Base-by-base conservation (phyloP, 495 filamentous ascomycete species). In the Elaphomyces granulatus region DNA sequence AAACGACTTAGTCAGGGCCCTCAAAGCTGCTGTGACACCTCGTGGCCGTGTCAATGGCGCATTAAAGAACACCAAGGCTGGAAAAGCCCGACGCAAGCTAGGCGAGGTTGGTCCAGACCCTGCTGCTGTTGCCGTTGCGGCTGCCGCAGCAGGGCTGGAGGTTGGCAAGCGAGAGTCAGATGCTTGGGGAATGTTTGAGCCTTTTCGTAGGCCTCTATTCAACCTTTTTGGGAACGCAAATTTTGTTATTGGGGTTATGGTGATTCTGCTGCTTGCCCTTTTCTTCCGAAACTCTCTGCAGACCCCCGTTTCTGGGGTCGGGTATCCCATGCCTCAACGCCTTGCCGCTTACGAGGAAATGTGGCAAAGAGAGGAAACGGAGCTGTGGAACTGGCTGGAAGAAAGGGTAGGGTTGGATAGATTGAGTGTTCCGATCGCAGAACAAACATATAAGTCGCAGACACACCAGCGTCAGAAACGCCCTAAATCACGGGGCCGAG, bases 331-430 rank as follows among this genome's bases (percentile, higher is more conserved):
- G 30, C 72, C 86, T 4, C 76, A 87, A 43, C 72, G 84, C 4
- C 53, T 83, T 14, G 78, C 77, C 17, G 88, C 86, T 4, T 98
- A 95, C 55, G 88, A 96, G 45, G 80, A 94, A 59, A 79, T 94
- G 48, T 98, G 90, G 90, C 71, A 76, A 14, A 63, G 73, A 14
- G 90, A 96, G 51, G 90, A 98, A 53, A 83, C 75, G 47, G 84
- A 87, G 40, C 63, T 98, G 7, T 99, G 92, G 92, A 77, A 81
- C 37, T 99, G 90, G 90, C 64, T 99, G 8, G 90, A 99, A 49
- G 82, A 95, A 41, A 67, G 90, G 9, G 76, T 83, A 1, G 83
- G 81, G 3, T 65, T 87, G 55, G 77, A 85, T 38, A 70, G 74
- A n/a, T 58, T 83, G 42, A 60, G 66, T 8, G 59, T 67, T 26